These are phyloP conservation scores for Dysphania ambrosioides DNA, from an alignment of 148 eudicot genomes.

Conservation along the genomic window DNA sequence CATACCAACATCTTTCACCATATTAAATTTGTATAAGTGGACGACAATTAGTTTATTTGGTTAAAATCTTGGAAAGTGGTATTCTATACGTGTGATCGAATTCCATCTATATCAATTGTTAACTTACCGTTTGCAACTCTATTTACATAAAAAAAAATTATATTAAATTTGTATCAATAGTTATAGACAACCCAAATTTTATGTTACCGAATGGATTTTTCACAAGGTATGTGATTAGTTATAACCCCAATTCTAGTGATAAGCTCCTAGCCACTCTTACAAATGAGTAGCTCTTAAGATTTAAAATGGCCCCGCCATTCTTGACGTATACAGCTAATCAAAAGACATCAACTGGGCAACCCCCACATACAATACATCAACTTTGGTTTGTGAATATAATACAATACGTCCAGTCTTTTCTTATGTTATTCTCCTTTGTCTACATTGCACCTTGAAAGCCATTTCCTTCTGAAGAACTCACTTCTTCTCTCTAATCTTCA, in stretches of 20 bases:
- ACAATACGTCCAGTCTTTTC: background rate
- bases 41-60: too few relatives aligned
- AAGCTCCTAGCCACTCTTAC: background rate
- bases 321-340: conserved; percentile 10
- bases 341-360: conserved; percentile 21
- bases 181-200: too few relatives aligned
- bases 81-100: too few relatives aligned
- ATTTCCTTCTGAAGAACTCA: conserved; percentile 3
- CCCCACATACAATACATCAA: background rate
- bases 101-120: too few relatives aligned
- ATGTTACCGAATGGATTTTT: too few relatives aligned
- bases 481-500: background rate
- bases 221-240: too few relatives aligned
- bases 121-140: too few relatives aligned
- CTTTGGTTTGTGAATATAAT: background rate
- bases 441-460: conserved; percentile 8
- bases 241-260: background rate
- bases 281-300: background rate
- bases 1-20: too few relatives aligned
- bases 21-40: too few relatives aligned
- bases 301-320: conserved; percentile 26
- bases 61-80: too few relatives aligned
- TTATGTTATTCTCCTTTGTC: background rate
- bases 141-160: too few relatives aligned
- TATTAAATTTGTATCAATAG: too few relatives aligned